A percentile compares a stretch with the other conserved stretches of the same genome.
These are phyloP conservation scores for Leishmania mexicana DNA, from an alignment of 208 protist species.

Conservation along the genomic window DNA sequence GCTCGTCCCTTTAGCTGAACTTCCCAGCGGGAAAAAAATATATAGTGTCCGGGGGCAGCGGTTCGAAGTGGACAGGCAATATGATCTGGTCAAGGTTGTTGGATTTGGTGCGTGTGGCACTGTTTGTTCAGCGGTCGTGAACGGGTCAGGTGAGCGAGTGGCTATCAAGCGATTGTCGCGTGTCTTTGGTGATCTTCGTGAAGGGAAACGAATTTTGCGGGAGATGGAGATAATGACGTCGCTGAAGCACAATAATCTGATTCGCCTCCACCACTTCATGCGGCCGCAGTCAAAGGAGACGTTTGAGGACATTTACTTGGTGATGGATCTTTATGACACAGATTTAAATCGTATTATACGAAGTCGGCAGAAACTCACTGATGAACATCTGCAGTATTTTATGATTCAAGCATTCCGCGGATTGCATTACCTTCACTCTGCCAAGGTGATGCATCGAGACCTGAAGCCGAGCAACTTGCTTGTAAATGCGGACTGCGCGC, in stretches of 20 bases:
- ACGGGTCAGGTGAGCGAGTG: constrained; percentile 62
- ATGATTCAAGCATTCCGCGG: constrained; percentile 97
- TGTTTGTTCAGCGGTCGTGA: constrained; percentile 75
- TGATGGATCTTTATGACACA: constrained; percentile 95
- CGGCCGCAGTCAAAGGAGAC: constrained; percentile 60
- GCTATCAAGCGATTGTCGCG: constrained; percentile 98
- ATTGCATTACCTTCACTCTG: constrained; percentile 97
- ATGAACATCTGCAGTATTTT: constrained; percentile 99
- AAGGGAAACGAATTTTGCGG: constrained; percentile 96
- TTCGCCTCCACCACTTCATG: constrained; percentile 88
- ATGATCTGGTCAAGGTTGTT: constrained; percentile 80
- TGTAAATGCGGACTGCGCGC: constrained; percentile 94
- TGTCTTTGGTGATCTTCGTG: constrained; percentile 95
- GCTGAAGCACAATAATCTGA: constrained; percentile 94
- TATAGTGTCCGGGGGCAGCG: constrained; percentile 83
- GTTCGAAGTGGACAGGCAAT: constrained; percentile 84
- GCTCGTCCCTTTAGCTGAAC: constrained; percentile 51
- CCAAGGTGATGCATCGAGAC: constrained; percentile 97
- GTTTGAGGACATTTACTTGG: constrained; percentile 91
- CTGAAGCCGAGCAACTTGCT: constrained; percentile 96
- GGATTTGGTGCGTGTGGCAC: constrained; percentile 88
- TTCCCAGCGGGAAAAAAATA: constrained; percentile 69
- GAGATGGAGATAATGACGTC: constrained; percentile 96
- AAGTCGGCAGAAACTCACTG: constrained; percentile 93
- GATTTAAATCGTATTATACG: constrained; percentile 98